A percentile compares a stretch with the other conserved stretches of the same genome.
phyloP scores from a whole-genome alignment of 306 rosid species.

The Urtica urens region DNA sequence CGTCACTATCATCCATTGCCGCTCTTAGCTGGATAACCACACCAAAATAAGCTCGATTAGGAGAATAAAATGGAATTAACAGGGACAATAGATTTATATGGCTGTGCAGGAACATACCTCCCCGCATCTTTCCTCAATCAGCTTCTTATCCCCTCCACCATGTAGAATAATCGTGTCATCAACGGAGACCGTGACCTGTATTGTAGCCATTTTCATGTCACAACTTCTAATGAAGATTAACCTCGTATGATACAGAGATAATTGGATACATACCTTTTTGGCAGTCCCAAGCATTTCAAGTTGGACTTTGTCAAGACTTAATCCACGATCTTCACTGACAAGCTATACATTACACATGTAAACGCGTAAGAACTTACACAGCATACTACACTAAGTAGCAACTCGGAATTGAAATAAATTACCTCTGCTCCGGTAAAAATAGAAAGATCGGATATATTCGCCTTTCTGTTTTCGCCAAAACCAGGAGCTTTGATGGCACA shows the following conservation, averaged over 20 bases:
- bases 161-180: slow-evolving; percentile 78
- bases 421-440: slow-evolving; percentile 93
- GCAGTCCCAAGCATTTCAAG: slow-evolving; percentile 78
- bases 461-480: slow-evolving; percentile 86
- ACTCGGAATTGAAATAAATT: slow-evolving; percentile 2
- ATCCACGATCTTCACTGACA: slow-evolving; percentile 63
- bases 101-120: slow-evolving; percentile 32
- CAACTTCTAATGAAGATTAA: background rate
- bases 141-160: slow-evolving; percentile 95
- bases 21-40: slow-evolving; percentile 47
- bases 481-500: slow-evolving; percentile 99
- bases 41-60: background rate
- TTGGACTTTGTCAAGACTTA: slow-evolving; percentile 72
- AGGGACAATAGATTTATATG: background rate
- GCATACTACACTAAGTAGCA: background rate
- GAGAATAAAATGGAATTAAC: background rate
- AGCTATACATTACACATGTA: slow-evolving; percentile 34
- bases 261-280: slow-evolving; percentile 38
- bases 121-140: slow-evolving; percentile 82
- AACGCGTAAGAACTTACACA: background rate
- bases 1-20: slow-evolving; percentile 57
- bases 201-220: slow-evolving; percentile 23
- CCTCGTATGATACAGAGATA: too few species aligned
- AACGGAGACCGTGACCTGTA: slow-evolving; percentile 66
- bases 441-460: slow-evolving; percentile 78